phyloP scores from a whole-genome alignment of 2,329 filamentous ascomycete genomes.

The Cordyceps tenuipes region DNA sequence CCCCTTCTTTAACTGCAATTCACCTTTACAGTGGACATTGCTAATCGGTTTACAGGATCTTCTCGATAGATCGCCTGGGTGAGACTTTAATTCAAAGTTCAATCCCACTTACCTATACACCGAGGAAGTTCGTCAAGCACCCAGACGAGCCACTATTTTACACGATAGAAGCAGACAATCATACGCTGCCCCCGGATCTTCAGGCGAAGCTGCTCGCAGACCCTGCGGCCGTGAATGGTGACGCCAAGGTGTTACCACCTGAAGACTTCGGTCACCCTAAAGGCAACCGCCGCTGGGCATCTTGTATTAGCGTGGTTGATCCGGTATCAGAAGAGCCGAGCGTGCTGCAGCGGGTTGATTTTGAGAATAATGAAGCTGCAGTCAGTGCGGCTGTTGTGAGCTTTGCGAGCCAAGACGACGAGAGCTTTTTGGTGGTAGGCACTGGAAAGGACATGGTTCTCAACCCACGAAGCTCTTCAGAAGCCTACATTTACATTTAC shows the following conservation, averaged over 20 bases:
- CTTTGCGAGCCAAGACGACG: constrained; percentile 82
- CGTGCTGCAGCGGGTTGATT: constrained; percentile 69
- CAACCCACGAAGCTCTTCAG: constrained; percentile 64
- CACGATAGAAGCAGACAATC: constrained; percentile 88
- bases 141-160: constrained; percentile 87
- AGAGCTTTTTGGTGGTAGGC: constrained; percentile 86
- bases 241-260: constrained; percentile 61
- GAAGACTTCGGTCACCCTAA: constrained; percentile 85
- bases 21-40: constrained; percentile 18
- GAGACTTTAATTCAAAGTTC: constrained; percentile 82
- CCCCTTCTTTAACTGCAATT: constrained; percentile 10
- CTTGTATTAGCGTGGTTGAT: constrained; percentile 88
- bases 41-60: constrained; percentile 52
- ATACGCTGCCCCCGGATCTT: constrained; percentile 75
- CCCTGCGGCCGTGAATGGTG: constrained; percentile 61
- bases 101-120: constrained; percentile 82
- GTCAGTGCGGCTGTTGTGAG: constrained; percentile 77
- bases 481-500: constrained; percentile 88
- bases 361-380: constrained; percentile 85
- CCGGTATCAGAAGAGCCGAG: constrained; percentile 61
- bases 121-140: constrained; percentile 77
- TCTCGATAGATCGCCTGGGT: constrained; percentile 78
- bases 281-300: constrained; percentile 83
- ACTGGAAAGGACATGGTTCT: constrained; percentile 85
- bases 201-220: constrained; percentile 67